phyloP scores from a whole-genome alignment of 139 green algal species.

The Micromonas commoda region DNA sequence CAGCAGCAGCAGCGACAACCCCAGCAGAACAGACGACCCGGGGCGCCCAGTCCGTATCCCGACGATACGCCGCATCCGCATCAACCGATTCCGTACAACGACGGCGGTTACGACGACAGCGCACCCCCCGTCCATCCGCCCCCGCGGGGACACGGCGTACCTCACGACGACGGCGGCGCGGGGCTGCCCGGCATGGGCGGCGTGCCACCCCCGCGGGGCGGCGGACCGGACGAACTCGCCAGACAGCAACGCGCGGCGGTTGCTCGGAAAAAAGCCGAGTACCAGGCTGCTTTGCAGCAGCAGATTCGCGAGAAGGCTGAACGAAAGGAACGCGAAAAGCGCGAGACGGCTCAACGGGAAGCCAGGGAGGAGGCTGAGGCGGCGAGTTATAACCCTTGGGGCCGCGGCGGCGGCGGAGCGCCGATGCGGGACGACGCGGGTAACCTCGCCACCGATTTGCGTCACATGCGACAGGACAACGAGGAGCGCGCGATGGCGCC shows the following conservation, averaged over 20 bases:
- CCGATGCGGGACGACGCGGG: background rate
- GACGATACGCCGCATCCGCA: background rate
- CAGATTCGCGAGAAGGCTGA: background rate
- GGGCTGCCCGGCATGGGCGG: too few species aligned
- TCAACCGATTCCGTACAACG: background rate
- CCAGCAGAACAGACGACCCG: too few species aligned
- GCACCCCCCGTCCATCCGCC: too few species aligned
- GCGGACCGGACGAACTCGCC: too few species aligned
- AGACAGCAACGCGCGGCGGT: too few species aligned
- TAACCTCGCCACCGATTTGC: background rate
- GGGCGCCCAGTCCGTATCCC: too few species aligned
- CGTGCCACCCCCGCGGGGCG: too few species aligned
- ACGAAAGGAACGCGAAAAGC: background rate
- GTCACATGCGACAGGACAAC: background rate
- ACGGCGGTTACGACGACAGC: background rate
- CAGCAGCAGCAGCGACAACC: too few species aligned
- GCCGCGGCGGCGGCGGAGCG: background rate
- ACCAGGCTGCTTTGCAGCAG: background rate
- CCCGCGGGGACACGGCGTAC: too few species aligned
- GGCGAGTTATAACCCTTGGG: background rate
- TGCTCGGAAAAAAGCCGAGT: background rate
- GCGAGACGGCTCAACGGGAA: background rate
- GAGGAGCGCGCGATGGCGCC: background rate
- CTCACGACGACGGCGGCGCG: too few species aligned
- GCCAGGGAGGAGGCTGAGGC: background rate